Evolutionary conservation across 371 early-diverging fungal species (phyloP).

Genomic region (Apophysomyces elegans): DNA sequence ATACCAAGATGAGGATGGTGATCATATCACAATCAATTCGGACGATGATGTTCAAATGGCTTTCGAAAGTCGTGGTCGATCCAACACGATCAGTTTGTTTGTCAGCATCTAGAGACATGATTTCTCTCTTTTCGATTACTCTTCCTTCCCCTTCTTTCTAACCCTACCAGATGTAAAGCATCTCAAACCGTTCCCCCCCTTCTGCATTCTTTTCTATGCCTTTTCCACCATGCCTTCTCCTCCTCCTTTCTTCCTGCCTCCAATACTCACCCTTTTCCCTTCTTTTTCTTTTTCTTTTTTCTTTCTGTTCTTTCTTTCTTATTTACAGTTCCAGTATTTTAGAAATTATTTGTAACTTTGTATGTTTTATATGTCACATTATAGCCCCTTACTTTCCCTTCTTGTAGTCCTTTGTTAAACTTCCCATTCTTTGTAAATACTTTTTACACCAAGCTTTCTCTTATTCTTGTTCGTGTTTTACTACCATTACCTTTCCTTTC

Average conservation of each 20-base stretch:
- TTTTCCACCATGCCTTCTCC: neutral
- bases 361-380: constrained; percentile 11
- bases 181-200: neutral
- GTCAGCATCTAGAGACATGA: constrained; percentile 27
- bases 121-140: constrained; percentile 1
- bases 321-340: constrained; percentile 10
- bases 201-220: constrained; percentile 1
- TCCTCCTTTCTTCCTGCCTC: neutral
- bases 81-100: constrained; percentile 37
- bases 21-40: constrained; percentile 80
- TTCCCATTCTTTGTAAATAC: constrained; percentile 11
- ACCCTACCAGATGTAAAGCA: neutral
- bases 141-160: constrained; percentile 1
- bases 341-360: constrained; percentile 1
- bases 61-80: constrained; percentile 69
- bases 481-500: constrained; percentile 10
- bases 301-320: neutral
- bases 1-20: constrained; percentile 93
- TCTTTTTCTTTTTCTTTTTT: neutral
- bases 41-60: constrained; percentile 92
- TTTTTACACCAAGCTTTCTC: constrained; percentile 2
- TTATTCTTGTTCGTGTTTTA: constrained; percentile 8
- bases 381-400: constrained; percentile 9
- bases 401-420: constrained; percentile 9
- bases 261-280: neutral